Evolutionary conservation across 495 filamentous ascomycete species (phyloP), one percentile per base, ranked within the genome.

Genomic region (Astrocystis sublimbata): DNA sequence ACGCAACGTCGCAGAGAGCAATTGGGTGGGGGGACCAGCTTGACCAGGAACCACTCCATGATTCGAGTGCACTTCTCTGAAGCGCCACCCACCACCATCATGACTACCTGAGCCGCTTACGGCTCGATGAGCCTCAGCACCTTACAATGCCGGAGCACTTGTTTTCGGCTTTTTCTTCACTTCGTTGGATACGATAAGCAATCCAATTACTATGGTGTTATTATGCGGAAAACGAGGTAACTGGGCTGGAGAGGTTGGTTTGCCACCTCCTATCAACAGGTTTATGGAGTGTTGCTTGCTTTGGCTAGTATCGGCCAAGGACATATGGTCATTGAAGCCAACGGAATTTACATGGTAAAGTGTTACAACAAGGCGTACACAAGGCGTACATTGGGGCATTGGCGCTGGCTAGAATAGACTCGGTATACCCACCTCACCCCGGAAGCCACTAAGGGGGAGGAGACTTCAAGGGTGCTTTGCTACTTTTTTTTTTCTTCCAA

Each of bases 1-100:
- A 89, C 80, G 60, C 86, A 91, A 70, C 79, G 86, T 26, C 78
- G 89, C 41, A 75, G 84, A 64, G 83, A 64, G 77, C 57, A 63
- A 15, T 24, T 65, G 10, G 60, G 55, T 6, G 60, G 19, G 15
- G 61, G 40, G 19, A 42, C 51, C 42, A 57, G 62, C 60, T 66
- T 52, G 36, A 70, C 57, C 61, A 70, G 64, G 38, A 65, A 63
- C 61, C 72, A 65, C 58, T 64, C 59, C 21, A 73, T 61, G 41
- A 63, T 54, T 35, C 70, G 69, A 24, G 68, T 72, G 30, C 71
- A 60, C 30, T 66, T 67, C 38, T 66, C 60, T 24, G 70, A 69
- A 23, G 64, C 66, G 5, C 65, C 67, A 13, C 68, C 60, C 23
- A 71, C 65, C 40, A 73, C 68, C 6, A 60, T 67, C 4, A 66